Evolutionary conservation across 768 basidiomycete genomes (phyloP).

Genomic region (Mycena floridula): DNA sequence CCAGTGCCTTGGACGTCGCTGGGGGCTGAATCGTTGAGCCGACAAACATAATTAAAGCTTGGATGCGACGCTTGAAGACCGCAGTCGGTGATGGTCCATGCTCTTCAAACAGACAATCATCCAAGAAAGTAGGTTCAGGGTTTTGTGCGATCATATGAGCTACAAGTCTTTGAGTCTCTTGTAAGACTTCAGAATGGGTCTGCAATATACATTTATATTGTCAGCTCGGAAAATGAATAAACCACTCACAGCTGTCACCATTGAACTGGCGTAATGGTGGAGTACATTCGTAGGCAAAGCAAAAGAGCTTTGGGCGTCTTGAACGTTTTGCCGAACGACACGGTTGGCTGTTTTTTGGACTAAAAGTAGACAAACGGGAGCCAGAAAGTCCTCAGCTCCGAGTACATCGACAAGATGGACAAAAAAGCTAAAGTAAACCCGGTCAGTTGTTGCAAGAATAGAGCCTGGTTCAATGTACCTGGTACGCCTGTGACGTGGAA

Average conservation of each 20-base stretch:
- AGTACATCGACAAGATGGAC: conserved; percentile 79
- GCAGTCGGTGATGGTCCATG: conserved; percentile 38
- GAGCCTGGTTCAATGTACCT: conserved; percentile 43
- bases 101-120: conserved; percentile 55
- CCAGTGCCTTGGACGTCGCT: conserved; percentile 4
- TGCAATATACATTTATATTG: no score
- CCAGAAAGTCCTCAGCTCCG: conserved; percentile 73
- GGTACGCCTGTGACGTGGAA: conserved; percentile 89
- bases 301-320: conserved; percentile 55
- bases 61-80: conserved; percentile 51
- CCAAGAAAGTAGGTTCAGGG: conserved; percentile 49
- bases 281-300: conserved; percentile 63
- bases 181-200: conserved; percentile 59
- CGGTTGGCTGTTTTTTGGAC: conserved; percentile 73
- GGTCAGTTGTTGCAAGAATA: conserved; percentile 6
- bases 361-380: conserved; percentile 79
- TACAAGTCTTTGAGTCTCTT: conserved; percentile 59
- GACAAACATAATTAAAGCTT: conserved; percentile 62
- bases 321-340: conserved; percentile 52
- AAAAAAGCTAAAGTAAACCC: conserved; percentile 71
- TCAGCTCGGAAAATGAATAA: no score
- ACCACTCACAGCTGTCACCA: no score
- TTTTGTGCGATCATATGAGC: conserved; percentile 29
- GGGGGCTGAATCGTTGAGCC: conserved; percentile 33
- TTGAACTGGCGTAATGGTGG: conserved; percentile 47